Evolutionary conservation across 306 rosid species (phyloP).

Genomic region (Cucumis cinereus): DNA sequence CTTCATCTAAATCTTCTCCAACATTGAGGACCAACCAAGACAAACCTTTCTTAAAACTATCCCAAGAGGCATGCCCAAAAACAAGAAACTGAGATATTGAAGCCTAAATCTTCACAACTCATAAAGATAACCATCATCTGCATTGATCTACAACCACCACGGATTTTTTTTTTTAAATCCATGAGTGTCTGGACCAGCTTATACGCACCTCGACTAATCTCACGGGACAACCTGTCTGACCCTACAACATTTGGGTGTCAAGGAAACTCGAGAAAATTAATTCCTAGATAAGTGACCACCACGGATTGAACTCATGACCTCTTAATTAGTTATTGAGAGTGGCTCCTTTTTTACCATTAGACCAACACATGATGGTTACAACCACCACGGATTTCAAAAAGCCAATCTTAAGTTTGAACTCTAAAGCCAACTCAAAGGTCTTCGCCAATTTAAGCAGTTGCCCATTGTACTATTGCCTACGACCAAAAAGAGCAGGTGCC

Average conservation of each 20-base stretch:
- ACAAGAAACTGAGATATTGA: not conserved
- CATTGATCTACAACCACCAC: not conserved
- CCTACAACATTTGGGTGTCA: too few relatives aligned
- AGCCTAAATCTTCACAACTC: not conserved
- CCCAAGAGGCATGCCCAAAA: not conserved
- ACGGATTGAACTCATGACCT: too few relatives aligned
- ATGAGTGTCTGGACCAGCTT: too few relatives aligned
- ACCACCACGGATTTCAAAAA: not conserved
- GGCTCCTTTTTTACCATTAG: too few relatives aligned
- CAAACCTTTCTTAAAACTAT: not conserved
- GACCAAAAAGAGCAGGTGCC: not conserved
- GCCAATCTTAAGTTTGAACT: not conserved
- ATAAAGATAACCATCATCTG: not conserved
- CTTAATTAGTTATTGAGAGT: too few relatives aligned
- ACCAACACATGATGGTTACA: too few relatives aligned
- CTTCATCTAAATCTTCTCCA: not conserved
- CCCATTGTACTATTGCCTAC: not conserved
- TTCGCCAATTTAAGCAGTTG: not conserved
- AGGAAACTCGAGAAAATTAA: too few relatives aligned
- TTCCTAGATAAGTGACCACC: too few relatives aligned
- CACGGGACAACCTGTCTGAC: too few relatives aligned
- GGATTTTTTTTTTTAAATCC: too few relatives aligned
- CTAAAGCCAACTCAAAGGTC: not conserved
- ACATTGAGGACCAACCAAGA: not conserved
- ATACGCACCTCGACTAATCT: too few relatives aligned